Conservation (phyloP, 371 early-diverging fungal species). For the Mortierella sp. region DNA sequence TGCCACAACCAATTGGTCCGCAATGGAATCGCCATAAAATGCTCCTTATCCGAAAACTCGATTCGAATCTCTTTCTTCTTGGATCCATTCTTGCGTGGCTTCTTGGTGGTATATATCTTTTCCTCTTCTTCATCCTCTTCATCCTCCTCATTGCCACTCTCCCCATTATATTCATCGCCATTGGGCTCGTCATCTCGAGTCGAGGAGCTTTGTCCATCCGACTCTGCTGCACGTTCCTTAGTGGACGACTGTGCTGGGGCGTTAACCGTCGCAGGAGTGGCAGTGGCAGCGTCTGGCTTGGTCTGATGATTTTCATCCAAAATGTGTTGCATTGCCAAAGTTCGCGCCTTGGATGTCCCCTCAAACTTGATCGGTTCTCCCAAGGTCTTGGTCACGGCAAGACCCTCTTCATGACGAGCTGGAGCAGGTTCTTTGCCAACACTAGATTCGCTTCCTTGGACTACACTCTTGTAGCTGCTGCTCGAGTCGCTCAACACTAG, state of each 20-base stretch:
- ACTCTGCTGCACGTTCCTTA: too few relatives aligned
- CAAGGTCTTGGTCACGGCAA: not conserved
- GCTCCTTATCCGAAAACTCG: conserved; percentile 43
- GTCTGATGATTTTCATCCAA: conserved; percentile 24
- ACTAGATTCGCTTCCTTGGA: not conserved
- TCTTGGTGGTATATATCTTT: conserved; percentile 37
- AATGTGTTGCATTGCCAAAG: conserved; percentile 23
- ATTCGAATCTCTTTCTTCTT: conserved; percentile 52
- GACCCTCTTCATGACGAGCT: not conserved
- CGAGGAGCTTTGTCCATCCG: too few relatives aligned
- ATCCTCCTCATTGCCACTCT: conserved; percentile 7
- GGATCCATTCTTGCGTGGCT: conserved; percentile 44
- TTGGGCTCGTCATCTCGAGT: not conserved
- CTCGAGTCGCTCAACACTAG: conserved; percentile 14
- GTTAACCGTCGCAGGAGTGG: too few relatives aligned
- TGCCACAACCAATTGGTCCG: conserved; percentile 50
- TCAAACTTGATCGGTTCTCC: conserved; percentile 33
- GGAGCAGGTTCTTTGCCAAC: not conserved
- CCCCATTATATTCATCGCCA: not conserved
- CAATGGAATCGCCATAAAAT: conserved; percentile 43
- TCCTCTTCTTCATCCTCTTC: conserved; percentile 15
- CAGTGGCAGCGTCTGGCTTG: too few relatives aligned
- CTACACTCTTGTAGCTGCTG: not conserved
- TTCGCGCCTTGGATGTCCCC: conserved; percentile 27
- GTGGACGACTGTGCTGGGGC: too few relatives aligned